Percentiles rank a stretch among this genome's conserved stretches.
Evolutionary conservation across 164 flowering plant species (phyloP).

Genomic region (Magnolia officinalis): DNA sequence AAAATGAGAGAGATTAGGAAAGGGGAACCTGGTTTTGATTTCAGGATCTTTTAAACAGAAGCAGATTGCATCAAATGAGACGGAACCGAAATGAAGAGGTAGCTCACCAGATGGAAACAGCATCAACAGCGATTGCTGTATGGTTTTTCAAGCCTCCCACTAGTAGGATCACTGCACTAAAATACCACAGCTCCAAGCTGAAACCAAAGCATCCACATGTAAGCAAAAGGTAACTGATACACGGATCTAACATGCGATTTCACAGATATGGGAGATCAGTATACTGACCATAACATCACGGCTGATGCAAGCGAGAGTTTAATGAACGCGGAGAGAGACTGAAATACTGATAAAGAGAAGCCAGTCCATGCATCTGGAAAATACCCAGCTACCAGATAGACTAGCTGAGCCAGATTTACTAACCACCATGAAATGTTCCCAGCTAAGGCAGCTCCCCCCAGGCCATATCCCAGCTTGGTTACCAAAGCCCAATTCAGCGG

Average conservation of each 20-base stretch:
- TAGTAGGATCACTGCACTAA: slow-evolving; percentile 29
- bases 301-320: slow-evolving; percentile 59
- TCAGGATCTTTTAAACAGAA: neutral
- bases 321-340: slow-evolving; percentile 32
- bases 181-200: slow-evolving; percentile 51
- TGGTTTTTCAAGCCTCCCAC: slow-evolving; percentile 23
- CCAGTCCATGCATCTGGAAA: slow-evolving; percentile 52
- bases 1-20: neutral
- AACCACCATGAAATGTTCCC: slow-evolving; percentile 49
- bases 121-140: slow-evolving; percentile 33
- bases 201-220: slow-evolving; percentile 5
- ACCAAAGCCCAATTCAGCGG: slow-evolving; percentile 41
- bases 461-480: slow-evolving; percentile 32
- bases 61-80: neutral
- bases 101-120: slow-evolving; percentile 31
- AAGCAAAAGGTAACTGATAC: neutral
- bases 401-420: slow-evolving; percentile 29
- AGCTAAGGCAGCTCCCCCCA: slow-evolving; percentile 44
- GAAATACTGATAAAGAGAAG: slow-evolving; percentile 40
- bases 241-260: neutral
- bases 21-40: neutral
- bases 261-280: too few species aligned
- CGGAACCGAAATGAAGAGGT: neutral
- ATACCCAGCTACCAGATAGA: slow-evolving; percentile 35
- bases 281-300: slow-evolving; percentile 47